phyloP scores from a whole-genome alignment of 345 rosid genomes.

The Cardamine occulta region DNA sequence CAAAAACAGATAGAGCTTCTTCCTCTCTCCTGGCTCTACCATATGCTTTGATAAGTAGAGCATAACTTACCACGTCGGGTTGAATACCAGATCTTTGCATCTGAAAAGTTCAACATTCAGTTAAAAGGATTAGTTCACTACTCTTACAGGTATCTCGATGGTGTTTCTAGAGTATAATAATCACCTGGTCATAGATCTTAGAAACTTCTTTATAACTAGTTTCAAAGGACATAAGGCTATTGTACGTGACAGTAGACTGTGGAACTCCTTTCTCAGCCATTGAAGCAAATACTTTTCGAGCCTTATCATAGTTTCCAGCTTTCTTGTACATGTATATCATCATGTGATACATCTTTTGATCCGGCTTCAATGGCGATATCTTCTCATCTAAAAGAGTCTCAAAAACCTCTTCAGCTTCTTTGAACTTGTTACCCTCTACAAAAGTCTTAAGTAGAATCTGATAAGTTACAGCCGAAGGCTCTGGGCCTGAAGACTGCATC shows the following conservation, averaged over 20 bases:
- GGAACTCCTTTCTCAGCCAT: conserved; percentile 77
- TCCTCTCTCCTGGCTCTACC: conserved; percentile 96
- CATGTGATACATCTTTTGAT: conserved; percentile 95
- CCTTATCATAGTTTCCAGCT: conserved; percentile 82
- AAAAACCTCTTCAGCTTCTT: conserved; percentile 85
- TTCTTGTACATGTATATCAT: conserved; percentile 94
- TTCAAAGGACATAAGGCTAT: conserved; percentile 94
- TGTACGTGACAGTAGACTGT: conserved; percentile 80
- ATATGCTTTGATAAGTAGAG: conserved; percentile 88
- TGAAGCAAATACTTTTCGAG: conserved; percentile 69
- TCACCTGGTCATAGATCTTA: conserved; percentile 92
- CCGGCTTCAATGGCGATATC: conserved; percentile 74
- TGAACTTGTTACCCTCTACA: conserved; percentile 83
- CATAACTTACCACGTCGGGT: conserved; percentile 94
- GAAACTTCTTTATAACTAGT: conserved; percentile 94
- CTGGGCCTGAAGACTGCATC: conserved; percentile 91
- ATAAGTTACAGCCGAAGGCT: conserved; percentile 91
- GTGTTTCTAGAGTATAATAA: not conserved
- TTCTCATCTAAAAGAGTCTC: conserved; percentile 71
- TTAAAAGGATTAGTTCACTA: conserved; percentile 25
- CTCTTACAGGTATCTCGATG: not conserved
- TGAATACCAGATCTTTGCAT: conserved; percentile 89
- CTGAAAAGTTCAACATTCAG: conserved; percentile 46
- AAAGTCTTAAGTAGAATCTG: conserved; percentile 85
- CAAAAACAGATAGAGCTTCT: conserved; percentile 97